Percentiles rank a stretch among this genome's conserved stretches.
These are phyloP conservation scores for Sclerotinia nivalis DNA, from an alignment of 2,329 filamentous ascomycete species.

Conservation along the genomic window DNA sequence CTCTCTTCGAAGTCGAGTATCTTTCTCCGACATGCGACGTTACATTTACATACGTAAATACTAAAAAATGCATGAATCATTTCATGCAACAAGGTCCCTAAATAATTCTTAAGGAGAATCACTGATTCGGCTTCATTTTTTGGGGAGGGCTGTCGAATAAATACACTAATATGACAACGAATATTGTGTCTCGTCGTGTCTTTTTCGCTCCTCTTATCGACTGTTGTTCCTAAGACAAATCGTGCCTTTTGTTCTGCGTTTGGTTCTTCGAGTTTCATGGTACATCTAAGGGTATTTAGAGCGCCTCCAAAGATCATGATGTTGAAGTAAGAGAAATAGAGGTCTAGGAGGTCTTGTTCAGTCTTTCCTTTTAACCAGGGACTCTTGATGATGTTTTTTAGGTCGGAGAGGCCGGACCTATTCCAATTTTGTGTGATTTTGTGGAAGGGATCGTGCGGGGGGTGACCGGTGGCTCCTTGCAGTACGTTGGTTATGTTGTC, in stretches of 20 bases:
- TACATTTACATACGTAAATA: slow-evolving; percentile 24
- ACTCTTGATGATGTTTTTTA: neutral
- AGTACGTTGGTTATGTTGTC: slow-evolving; percentile 17
- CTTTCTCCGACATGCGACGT: neutral
- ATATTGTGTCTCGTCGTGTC: slow-evolving; percentile 8
- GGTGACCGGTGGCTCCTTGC: slow-evolving; percentile 2
- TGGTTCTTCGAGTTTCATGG: slow-evolving; percentile 5
- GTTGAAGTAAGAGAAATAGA: slow-evolving; percentile 22
- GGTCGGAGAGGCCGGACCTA: neutral
- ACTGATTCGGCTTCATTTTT: neutral
- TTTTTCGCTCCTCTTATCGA: neutral
- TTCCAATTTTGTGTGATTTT: slow-evolving; percentile 17
- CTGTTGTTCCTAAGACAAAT: slow-evolving; percentile 14
- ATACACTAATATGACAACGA: slow-evolving; percentile 2
- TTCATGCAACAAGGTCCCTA: slow-evolving; percentile 22
- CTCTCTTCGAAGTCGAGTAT: slow-evolving; percentile 5
- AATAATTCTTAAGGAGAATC: slow-evolving; percentile 4
- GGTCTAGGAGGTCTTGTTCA: slow-evolving; percentile 7
- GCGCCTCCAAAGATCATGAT: slow-evolving; percentile 18
- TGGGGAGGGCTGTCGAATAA: neutral
- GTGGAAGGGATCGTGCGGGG: slow-evolving; percentile 8
- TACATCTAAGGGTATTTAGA: slow-evolving; percentile 17
- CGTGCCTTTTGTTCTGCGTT: neutral
- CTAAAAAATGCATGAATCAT: slow-evolving; percentile 24
- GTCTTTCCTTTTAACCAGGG: slow-evolving; percentile 19